A percentile compares a stretch with the other conserved stretches of the same genome.
Evolutionary conservation across 179 eudicot genomes (phyloP).

Genomic region (Beta macrorhiza): DNA sequence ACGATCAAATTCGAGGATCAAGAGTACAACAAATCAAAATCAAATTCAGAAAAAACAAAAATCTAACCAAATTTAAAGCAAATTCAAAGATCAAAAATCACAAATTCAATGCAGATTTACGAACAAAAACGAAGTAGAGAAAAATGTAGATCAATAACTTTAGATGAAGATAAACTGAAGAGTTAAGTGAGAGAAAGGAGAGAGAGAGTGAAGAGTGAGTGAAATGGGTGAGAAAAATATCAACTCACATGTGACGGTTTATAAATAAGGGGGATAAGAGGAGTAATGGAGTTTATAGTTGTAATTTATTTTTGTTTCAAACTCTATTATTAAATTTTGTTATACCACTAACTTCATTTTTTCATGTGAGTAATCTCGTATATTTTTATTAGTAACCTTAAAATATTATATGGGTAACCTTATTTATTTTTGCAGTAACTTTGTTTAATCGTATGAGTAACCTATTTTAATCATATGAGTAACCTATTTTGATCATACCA

Average conservation of each 20-base stretch:
- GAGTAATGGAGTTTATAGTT: too few species aligned
- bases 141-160: conserved; percentile 22
- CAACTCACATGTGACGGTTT: conserved; percentile 17
- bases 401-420: too few species aligned
- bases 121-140: neutral
- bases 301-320: too few species aligned
- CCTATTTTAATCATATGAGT: too few species aligned
- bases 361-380: too few species aligned
- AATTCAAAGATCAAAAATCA: neutral
- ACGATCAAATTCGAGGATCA: neutral
- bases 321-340: too few species aligned
- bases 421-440: too few species aligned
- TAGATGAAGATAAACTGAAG: neutral
- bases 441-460: too few species aligned
- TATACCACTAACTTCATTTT: too few species aligned
- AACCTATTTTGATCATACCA: too few species aligned
- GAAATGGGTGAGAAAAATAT: conserved; percentile 16
- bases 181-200: neutral
- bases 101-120: neutral
- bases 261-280: conserved; percentile 20
- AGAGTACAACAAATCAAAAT: neutral
- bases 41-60: neutral
- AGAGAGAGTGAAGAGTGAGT: conserved; percentile 17
- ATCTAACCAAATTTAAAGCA: neutral
- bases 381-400: too few species aligned